Conservation (phyloP, 306 rosid species). For the Cicer bijugum region DNA sequence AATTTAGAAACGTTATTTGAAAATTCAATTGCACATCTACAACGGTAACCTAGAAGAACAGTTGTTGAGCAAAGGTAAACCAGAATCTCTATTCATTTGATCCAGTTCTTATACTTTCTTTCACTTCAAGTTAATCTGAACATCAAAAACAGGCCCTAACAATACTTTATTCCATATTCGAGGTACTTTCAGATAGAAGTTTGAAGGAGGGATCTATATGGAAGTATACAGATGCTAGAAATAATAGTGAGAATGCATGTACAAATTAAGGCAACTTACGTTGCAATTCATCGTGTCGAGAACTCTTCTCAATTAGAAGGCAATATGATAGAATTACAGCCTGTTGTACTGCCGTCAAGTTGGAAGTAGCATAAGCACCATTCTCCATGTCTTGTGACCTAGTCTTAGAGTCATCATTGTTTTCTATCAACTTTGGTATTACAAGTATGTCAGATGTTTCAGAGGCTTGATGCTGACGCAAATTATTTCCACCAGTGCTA, state of each 20-base stretch:
- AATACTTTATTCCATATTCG: constrained; percentile 5
- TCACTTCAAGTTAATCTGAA: constrained; percentile 27
- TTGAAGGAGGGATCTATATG: background rate
- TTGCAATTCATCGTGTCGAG: constrained; percentile 92
- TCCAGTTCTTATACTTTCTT: constrained; percentile 38
- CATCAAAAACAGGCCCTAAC: constrained; percentile 19
- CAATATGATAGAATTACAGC: constrained; percentile 81
- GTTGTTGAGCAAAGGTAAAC: constrained; percentile 18
- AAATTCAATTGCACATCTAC: constrained; percentile 8
- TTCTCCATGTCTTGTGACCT: constrained; percentile 55
- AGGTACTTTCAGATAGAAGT: constrained; percentile 17
- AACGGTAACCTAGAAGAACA: constrained; percentile 8
- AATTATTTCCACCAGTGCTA: constrained; percentile 47
- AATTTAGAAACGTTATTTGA: constrained; percentile 7
- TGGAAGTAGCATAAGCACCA: constrained; percentile 50
- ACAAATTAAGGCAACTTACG: constrained; percentile 60
- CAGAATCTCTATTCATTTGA: constrained; percentile 36
- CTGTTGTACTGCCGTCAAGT: constrained; percentile 71
- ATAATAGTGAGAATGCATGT: constrained; percentile 24
- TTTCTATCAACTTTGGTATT: constrained; percentile 68
- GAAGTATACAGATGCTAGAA: constrained; percentile 25
- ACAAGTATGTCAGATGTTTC: constrained; percentile 70
- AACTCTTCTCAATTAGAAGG: constrained; percentile 86
- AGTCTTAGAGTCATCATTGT: constrained; percentile 47
- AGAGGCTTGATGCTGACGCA: constrained; percentile 42